A percentile compares a stretch with the other conserved stretches of the same genome.
These are phyloP conservation scores for Penicillium frequentans DNA, from an alignment of 2,329 filamentous ascomycete species.

Conservation along the genomic window DNA sequence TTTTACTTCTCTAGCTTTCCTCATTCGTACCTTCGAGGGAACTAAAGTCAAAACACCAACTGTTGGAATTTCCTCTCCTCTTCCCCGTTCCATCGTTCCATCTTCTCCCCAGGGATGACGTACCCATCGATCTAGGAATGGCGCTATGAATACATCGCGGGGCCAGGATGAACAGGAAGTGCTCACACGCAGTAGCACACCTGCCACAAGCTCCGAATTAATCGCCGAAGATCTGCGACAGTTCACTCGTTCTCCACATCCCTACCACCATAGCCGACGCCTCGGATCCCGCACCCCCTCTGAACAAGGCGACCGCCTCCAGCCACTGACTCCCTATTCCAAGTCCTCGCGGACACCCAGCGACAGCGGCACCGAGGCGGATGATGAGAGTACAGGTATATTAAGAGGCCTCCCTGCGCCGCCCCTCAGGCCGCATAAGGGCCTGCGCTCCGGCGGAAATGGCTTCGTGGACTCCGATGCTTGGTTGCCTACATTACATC, in stretches of 20 bases:
- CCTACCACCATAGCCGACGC: slow-evolving; percentile 64
- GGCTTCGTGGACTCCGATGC: slow-evolving; percentile 24
- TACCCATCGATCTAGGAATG: slow-evolving; percentile 30
- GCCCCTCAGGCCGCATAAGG: slow-evolving; percentile 71
- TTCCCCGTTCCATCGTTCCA: not conserved
- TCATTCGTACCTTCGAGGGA: not conserved
- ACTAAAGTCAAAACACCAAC: not conserved
- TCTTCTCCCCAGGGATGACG: slow-evolving; percentile 27
- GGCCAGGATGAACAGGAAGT: slow-evolving; percentile 31
- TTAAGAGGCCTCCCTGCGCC: slow-evolving; percentile 83
- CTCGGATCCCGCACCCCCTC: slow-evolving; percentile 51
- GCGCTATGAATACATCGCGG: slow-evolving; percentile 34
- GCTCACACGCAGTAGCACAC: slow-evolving; percentile 20
- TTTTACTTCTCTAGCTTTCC: not conserved
- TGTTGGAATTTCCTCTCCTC: not conserved
- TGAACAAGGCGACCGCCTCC: slow-evolving; percentile 34
- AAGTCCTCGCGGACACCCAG: slow-evolving; percentile 65
- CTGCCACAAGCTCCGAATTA: slow-evolving; percentile 17
- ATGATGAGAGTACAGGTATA: slow-evolving; percentile 78
- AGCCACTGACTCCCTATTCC: slow-evolving; percentile 29
- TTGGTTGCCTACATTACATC: slow-evolving; percentile 31
- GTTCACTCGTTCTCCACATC: slow-evolving; percentile 65
- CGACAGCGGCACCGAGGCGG: slow-evolving; percentile 91
- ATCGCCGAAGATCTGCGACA: slow-evolving; percentile 43
- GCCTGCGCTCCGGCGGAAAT: slow-evolving; percentile 56